Conservation (phyloP, 352 stramenopile genomes). For the Pythium utonaiense region DNA sequence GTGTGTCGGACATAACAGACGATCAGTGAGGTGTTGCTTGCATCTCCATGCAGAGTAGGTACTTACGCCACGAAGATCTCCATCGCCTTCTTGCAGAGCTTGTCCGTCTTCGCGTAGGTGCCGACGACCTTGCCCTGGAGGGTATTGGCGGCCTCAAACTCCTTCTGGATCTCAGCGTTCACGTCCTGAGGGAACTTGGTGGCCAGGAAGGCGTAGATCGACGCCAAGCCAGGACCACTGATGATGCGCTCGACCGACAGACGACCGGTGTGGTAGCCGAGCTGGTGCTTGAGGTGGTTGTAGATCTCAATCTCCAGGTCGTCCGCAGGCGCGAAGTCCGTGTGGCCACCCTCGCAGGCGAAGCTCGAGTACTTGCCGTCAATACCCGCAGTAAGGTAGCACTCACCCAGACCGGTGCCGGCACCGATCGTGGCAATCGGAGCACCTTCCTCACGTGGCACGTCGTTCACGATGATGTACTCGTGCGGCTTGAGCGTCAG, state of each 20-base stretch:
- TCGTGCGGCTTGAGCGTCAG: conserved; percentile 92
- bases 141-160: conserved; percentile 57
- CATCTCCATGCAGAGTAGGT: not conserved
- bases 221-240: conserved; percentile 92
- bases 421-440: conserved; percentile 96
- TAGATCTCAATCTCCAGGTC: conserved; percentile 87
- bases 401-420: conserved; percentile 95
- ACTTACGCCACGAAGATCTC: conserved; percentile 92
- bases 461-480: conserved; percentile 90
- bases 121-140: conserved; percentile 84
- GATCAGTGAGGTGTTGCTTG: not conserved
- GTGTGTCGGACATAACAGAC: not conserved
- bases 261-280: conserved; percentile 66
- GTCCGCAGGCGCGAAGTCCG: conserved; percentile 91
- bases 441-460: conserved; percentile 52
- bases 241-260: conserved; percentile 96
- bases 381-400: conserved; percentile 90
- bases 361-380: conserved; percentile 90
- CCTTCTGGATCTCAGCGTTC: conserved; percentile 70
- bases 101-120: conserved; percentile 80
- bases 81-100: conserved; percentile 87
- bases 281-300: conserved; percentile 82
- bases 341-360: conserved; percentile 93
- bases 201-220: conserved; percentile 95
- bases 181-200: conserved; percentile 89